Percentiles rank a stretch among this genome's conserved stretches.
Evolutionary conservation across 257 asterid genomes (phyloP).

Genomic region (Salvia hispanica): DNA sequence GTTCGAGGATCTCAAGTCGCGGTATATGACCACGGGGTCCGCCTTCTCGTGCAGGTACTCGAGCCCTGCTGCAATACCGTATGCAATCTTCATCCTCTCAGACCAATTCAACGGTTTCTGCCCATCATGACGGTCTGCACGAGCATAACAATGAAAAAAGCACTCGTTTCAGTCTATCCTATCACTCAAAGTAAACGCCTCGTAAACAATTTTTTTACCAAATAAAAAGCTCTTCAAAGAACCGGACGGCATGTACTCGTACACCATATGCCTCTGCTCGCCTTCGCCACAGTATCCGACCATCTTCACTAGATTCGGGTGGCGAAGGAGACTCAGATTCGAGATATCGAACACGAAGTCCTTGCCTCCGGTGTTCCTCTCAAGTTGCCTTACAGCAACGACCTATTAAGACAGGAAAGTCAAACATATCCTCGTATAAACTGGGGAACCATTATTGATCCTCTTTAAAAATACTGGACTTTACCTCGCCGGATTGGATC

Average conservation of each 20-base stretch:
- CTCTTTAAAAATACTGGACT: too few species aligned
- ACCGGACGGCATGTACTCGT: constrained; percentile 76
- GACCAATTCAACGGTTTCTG: constrained; percentile 54
- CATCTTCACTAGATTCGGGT: constrained; percentile 67
- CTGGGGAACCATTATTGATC: too few species aligned
- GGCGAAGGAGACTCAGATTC: constrained; percentile 66
- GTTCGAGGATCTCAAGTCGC: constrained; percentile 58
- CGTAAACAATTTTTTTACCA: constrained; percentile 41
- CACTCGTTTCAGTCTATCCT: not conserved
- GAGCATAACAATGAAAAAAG: not conserved
- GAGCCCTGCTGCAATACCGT: constrained; percentile 67
- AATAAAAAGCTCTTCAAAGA: constrained; percentile 54
- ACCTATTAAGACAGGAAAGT: constrained; percentile 35
- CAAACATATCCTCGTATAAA: not conserved
- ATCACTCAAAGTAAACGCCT: too few species aligned
- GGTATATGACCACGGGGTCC: constrained; percentile 57
- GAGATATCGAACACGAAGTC: constrained; percentile 73
- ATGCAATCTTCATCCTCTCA: constrained; percentile 66
- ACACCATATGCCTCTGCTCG: constrained; percentile 88
- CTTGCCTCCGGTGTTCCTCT: constrained; percentile 70
- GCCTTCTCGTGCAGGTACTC: constrained; percentile 67
- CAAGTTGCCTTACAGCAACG: constrained; percentile 82
- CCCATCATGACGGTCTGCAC: constrained; percentile 48
- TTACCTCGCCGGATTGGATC: constrained; percentile 69
- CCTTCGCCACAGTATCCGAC: constrained; percentile 98